These are phyloP conservation scores for Zasmidium angulare DNA, from an alignment of 2,329 filamentous ascomycete genomes.

Conservation along the genomic window DNA sequence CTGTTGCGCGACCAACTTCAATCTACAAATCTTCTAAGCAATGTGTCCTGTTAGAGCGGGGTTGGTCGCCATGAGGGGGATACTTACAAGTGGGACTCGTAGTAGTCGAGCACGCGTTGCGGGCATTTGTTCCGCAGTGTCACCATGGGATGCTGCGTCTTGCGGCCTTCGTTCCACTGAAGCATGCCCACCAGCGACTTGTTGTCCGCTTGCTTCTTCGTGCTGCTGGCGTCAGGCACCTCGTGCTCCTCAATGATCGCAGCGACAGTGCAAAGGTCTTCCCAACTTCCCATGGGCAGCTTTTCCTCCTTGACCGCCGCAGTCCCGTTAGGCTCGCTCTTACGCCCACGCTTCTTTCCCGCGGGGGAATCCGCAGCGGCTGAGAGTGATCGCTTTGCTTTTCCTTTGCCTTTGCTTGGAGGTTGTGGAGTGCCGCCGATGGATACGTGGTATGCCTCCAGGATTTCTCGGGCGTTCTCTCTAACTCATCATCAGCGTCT, in stretches of 20 bases:
- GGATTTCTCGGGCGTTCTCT: slow-evolving; percentile 49
- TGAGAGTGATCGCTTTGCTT: slow-evolving; percentile 24
- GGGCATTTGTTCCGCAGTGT: slow-evolving; percentile 74
- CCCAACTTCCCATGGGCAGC: slow-evolving; percentile 73
- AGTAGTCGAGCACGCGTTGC: slow-evolving; percentile 56
- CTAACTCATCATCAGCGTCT: slow-evolving; percentile 10
- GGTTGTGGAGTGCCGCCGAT: slow-evolving; percentile 61
- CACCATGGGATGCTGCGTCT: slow-evolving; percentile 69
- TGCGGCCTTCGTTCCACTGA: slow-evolving; percentile 63
- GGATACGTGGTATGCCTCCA: slow-evolving; percentile 62
- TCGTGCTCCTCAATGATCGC: slow-evolving; percentile 61
- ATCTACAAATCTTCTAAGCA: slow-evolving; percentile 27
- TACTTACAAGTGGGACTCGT: slow-evolving; percentile 41
- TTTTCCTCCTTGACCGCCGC: slow-evolving; percentile 50
- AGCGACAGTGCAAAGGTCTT: slow-evolving; percentile 70
- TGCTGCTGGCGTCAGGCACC: slow-evolving; percentile 13
- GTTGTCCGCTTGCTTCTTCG: slow-evolving; percentile 34
- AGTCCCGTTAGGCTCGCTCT: slow-evolving; percentile 32
- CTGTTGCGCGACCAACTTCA: slow-evolving; percentile 15
- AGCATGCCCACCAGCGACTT: slow-evolving; percentile 65
- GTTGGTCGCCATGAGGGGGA: background rate
- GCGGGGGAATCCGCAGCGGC: slow-evolving; percentile 29
- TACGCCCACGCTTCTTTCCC: slow-evolving; percentile 24
- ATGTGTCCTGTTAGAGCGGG: slow-evolving; percentile 18
- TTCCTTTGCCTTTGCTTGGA: slow-evolving; percentile 36